Base-by-base conservation (phyloP, 352 stramenopile genomes). In the Phytopythium mirpurense region DNA sequence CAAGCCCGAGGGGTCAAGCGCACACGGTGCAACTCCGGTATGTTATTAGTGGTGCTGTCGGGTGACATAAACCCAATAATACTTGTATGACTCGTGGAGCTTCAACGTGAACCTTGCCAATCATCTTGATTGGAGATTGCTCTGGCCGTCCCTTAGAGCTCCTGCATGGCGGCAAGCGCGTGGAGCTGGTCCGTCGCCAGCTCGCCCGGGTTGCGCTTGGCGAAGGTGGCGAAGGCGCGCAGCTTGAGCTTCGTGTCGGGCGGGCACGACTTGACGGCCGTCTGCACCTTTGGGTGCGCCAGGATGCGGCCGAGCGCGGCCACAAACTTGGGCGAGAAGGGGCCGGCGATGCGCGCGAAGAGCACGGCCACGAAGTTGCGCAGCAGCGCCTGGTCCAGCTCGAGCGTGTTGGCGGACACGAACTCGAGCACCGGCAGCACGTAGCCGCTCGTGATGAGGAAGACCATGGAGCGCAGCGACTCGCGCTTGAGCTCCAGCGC, bases 371-470 rank as follows among this genome's bases (percentile, higher is more conserved):
- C 77, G 48, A 95, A 95, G 65, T 93, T 89, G 41, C 84, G 82
- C 15, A 95, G 64, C 34, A 95, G 59, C 10, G 84, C 82, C 52
- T 95, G 84, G 56, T 95, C 84, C 8, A 95, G 63, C 42, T 92
- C 80, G 14, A 85, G 48, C 3, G 78, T 91, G 67, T 92, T 91
- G 7, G 73, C 76, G 19, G 78, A 78, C 37, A 95, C 74, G 50
- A 92, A 95, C 59, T 93, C 80, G 19, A 95, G 62, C 18, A 95
- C 82, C 0, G 84, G 84, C 19, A 95, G 56, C 8, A 95, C 82
- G 37, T 95, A 95, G 36, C 84, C 84, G 56, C 74, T 88, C 6
- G 82, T 91, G 59, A 95, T 90, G 74, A 95, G 87, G 51, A 88
- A 90, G 19, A 91, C 80, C 84, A 95, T 93, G 35, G 74, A 90